These are phyloP conservation scores for Clarkia xantiana DNA, from an alignment of 345 rosid genomes.

Conservation along the genomic window DNA sequence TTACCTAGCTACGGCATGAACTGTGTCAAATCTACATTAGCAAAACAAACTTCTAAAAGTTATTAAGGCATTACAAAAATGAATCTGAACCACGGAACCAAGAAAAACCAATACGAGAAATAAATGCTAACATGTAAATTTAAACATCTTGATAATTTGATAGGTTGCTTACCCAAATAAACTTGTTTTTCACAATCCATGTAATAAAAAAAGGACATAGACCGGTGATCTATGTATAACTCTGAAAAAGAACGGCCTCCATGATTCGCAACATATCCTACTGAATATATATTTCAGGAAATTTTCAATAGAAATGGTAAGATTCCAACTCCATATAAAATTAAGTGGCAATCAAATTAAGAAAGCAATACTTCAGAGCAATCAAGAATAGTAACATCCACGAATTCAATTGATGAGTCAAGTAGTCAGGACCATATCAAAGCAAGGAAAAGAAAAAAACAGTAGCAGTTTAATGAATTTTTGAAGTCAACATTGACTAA, in stretches of 20 bases:
- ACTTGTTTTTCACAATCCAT: constrained; percentile 99
- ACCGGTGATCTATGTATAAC: background rate
- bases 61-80: background rate
- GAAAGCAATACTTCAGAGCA: too few species aligned
- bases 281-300: too few species aligned
- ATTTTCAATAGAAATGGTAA: too few species aligned
- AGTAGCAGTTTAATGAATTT: constrained; percentile 1
- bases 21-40: constrained; percentile 96
- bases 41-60: too few species aligned
- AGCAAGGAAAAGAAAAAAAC: background rate
- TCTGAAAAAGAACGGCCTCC: background rate
- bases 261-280: too few species aligned
- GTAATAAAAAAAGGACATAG: constrained; percentile 10
- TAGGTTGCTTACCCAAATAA: constrained; percentile 85
- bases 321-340: too few species aligned
- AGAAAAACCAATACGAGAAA: background rate
- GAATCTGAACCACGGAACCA: constrained; percentile 1
- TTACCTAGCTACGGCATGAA: constrained; percentile 92
- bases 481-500: constrained; percentile 3
- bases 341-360: too few species aligned
- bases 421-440: too few species aligned
- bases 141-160: constrained; percentile 6
- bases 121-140: background rate
- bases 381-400: too few species aligned
- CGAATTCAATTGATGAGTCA: too few species aligned